Conservation (phyloP, 1,284 basidiomycete genomes). For the Boletus albobrunnescens region DNA sequence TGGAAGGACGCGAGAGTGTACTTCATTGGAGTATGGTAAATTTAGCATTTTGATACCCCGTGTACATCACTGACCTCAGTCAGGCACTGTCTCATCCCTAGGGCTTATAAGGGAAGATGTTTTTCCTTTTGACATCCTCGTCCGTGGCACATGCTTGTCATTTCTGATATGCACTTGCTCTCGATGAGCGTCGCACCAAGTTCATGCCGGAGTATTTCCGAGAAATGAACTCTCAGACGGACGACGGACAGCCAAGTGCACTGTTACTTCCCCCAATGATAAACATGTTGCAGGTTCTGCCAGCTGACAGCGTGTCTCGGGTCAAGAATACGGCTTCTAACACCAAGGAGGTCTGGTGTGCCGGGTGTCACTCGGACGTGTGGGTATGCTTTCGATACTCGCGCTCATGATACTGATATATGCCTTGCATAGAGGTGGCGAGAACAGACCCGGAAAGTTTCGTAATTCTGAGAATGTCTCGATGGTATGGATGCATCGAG, state of each 20-base stretch:
- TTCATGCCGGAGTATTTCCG: neutral
- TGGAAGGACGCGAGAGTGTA: conserved; percentile 32
- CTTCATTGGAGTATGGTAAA: conserved; percentile 42
- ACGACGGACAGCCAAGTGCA: conserved; percentile 10
- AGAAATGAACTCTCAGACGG: conserved; percentile 20
- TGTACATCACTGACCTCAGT: neutral
- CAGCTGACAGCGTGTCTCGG: too few species aligned
- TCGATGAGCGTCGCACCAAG: neutral
- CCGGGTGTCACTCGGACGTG: conserved; percentile 34
- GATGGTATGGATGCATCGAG: conserved; percentile 30
- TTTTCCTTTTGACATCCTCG: conserved; percentile 23
- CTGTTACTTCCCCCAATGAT: neutral
- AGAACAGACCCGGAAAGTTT: too few species aligned
- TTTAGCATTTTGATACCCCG: neutral
- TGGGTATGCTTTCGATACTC: conserved; percentile 9
- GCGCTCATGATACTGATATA: neutral
- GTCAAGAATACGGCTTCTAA: too few species aligned
- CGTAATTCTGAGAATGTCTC: conserved; percentile 24
- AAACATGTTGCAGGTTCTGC: neutral
- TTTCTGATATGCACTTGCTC: neutral
- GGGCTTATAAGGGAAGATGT: conserved; percentile 22
- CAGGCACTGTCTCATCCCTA: conserved; percentile 42
- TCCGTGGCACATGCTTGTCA: too few species aligned
- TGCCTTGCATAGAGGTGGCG: conserved; percentile 18
- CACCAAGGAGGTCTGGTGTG: conserved; percentile 34